Evolutionary conservation across 495 filamentous ascomycete genomes (phyloP).

Genomic region (Penicillium simplicissimum): DNA sequence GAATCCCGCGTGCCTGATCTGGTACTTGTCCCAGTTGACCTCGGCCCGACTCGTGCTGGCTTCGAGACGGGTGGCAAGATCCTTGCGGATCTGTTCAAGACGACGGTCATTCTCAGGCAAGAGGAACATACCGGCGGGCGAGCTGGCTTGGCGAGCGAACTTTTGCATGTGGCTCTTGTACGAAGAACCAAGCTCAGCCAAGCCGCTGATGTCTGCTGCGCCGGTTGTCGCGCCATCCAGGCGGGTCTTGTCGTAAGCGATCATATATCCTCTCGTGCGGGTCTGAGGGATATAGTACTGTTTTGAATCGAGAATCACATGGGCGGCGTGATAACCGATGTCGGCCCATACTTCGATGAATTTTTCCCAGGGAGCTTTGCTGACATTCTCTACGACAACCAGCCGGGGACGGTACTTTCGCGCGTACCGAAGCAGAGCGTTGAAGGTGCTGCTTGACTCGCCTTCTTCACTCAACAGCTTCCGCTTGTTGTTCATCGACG

Average conservation of each 20-base stretch:
- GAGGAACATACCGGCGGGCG: slow-evolving; percentile 63
- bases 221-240: slow-evolving; percentile 23
- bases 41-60: slow-evolving; percentile 15
- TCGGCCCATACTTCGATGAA: slow-evolving; percentile 52
- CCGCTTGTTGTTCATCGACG: slow-evolving; percentile 38
- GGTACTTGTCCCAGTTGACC: slow-evolving; percentile 58
- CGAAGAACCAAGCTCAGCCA: slow-evolving; percentile 16
- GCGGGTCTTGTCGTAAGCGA: slow-evolving; percentile 54
- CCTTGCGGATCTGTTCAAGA: slow-evolving; percentile 51
- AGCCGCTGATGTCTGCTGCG: slow-evolving; percentile 28
- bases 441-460: slow-evolving; percentile 71
- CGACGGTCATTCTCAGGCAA: slow-evolving; percentile 57
- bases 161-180: slow-evolving; percentile 30
- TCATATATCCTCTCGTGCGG: slow-evolving; percentile 68
- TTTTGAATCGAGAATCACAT: slow-evolving; percentile 63
- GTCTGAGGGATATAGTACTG: slow-evolving; percentile 81
- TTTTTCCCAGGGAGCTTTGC: slow-evolving; percentile 59
- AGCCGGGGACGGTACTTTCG: slow-evolving; percentile 57
- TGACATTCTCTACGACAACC: slow-evolving; percentile 76
- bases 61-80: slow-evolving; percentile 30
- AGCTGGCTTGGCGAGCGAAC: slow-evolving; percentile 61
- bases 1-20: slow-evolving; percentile 55
- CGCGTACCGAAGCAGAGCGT: slow-evolving; percentile 60
- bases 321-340: slow-evolving; percentile 56
- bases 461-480: slow-evolving; percentile 53